phyloP scores from a whole-genome alignment of 352 stramenopile genomes.

The Pythium aquatile region DNA sequence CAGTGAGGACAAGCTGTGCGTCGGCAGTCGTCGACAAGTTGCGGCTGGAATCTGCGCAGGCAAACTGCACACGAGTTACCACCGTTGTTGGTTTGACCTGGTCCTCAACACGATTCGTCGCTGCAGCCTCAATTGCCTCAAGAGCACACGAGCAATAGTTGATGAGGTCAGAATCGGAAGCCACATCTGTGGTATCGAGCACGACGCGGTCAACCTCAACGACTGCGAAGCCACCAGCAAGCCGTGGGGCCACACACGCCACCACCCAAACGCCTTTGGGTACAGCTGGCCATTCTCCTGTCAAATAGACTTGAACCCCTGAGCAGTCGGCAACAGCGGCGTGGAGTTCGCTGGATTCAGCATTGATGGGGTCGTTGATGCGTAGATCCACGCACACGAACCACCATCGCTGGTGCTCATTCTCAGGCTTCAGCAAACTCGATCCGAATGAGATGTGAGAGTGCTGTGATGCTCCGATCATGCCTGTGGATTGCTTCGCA shows the following conservation, averaged over 20 bases:
- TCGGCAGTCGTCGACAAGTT: conserved; percentile 33
- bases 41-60: conserved; percentile 43
- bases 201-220: conserved; percentile 14
- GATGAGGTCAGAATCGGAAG: background rate
- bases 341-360: conserved; percentile 25
- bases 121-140: background rate
- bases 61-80: conserved; percentile 32
- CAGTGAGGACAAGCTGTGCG: conserved; percentile 40
- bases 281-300: conserved; percentile 20
- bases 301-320: conserved; percentile 40
- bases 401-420: background rate
- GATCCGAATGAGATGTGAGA: background rate
- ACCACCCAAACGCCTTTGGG: conserved; percentile 36
- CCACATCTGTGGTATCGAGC: background rate
- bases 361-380: background rate
- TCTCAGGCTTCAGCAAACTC: background rate
- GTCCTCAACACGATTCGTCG: background rate
- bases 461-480: background rate
- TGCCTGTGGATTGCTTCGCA: background rate
- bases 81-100: background rate
- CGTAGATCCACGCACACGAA: conserved; percentile 20
- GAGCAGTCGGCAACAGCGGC: conserved; percentile 34
- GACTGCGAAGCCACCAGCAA: background rate
- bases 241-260: conserved; percentile 17
- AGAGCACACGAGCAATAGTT: background rate